These are phyloP conservation scores for Pugionium dolabratum DNA, from an alignment of 345 rosid genomes.

Conservation along the genomic window DNA sequence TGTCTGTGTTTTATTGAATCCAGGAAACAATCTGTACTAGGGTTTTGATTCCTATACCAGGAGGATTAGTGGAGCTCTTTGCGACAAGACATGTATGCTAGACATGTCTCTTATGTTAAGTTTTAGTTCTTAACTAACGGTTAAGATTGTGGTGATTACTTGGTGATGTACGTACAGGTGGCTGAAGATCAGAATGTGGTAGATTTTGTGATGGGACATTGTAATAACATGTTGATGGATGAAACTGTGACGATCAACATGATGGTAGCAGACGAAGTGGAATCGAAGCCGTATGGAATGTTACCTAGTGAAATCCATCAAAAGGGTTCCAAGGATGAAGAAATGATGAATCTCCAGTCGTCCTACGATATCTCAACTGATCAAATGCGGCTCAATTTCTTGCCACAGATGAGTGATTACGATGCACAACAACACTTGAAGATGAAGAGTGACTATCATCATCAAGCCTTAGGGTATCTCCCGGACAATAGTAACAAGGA, in stretches of 20 bases:
- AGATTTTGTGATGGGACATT: slow-evolving; percentile 61
- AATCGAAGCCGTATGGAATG: slow-evolving; percentile 41
- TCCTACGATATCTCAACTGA: slow-evolving; percentile 50
- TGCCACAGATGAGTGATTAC: slow-evolving; percentile 51
- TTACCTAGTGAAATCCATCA: slow-evolving; percentile 28
- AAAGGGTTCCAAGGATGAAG: slow-evolving; percentile 40
- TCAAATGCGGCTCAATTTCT: slow-evolving; percentile 46
- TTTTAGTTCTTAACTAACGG: not conserved
- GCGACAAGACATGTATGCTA: slow-evolving; percentile 64
- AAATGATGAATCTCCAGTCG: slow-evolving; percentile 42
- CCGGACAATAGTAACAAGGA: slow-evolving; percentile 36
- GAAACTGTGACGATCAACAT: slow-evolving; percentile 42
- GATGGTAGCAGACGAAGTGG: slow-evolving; percentile 37
- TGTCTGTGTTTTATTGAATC: slow-evolving; percentile 19
- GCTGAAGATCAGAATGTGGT: slow-evolving; percentile 69
- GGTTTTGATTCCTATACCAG: slow-evolving; percentile 76
- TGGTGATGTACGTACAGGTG: slow-evolving; percentile 47
- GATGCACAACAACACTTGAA: slow-evolving; percentile 39
- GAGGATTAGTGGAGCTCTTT: slow-evolving; percentile 80
- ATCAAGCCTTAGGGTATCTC: slow-evolving; percentile 38
- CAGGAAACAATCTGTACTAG: slow-evolving; percentile 79
- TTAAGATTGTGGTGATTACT: not conserved
- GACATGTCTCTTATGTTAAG: not conserved
- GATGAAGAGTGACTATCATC: slow-evolving; percentile 40
- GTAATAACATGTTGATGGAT: slow-evolving; percentile 48